phyloP scores from a whole-genome alignment of 805 yeast genomes.

The Nakazawaea sp. region DNA sequence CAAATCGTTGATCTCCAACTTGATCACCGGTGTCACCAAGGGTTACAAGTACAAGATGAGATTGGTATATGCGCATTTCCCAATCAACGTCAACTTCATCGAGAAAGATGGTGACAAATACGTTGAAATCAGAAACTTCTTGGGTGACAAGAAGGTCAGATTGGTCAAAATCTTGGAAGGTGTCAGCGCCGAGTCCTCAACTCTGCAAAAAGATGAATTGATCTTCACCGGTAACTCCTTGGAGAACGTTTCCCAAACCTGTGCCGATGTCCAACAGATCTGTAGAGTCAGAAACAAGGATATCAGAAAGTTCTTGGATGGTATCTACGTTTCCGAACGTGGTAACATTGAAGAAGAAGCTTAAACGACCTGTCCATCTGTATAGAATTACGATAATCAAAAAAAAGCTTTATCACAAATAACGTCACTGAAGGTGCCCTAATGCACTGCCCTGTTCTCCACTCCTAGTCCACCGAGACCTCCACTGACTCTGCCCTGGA shows the following conservation, averaged over 20 bases:
- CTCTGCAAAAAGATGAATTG: conserved; percentile 81
- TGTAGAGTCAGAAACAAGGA: conserved; percentile 96
- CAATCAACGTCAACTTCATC: conserved; percentile 84
- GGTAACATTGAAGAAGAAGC: conserved; percentile 65
- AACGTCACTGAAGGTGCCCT: too few relatives aligned
- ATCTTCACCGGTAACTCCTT: conserved; percentile 81
- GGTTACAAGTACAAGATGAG: conserved; percentile 97
- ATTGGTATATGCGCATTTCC: conserved; percentile 97
- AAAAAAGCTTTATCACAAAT: too few relatives aligned
- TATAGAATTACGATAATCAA: too few relatives aligned
- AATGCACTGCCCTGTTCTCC: too few relatives aligned
- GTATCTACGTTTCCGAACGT: conserved; percentile 92
- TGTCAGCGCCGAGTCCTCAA: conserved; percentile 69
- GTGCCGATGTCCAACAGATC: conserved; percentile 89
- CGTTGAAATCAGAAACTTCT: conserved; percentile 91
- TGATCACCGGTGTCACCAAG: conserved; percentile 91
- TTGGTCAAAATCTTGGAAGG: conserved; percentile 73
- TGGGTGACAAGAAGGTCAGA: conserved; percentile 93
- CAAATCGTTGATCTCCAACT: conserved; percentile 79
- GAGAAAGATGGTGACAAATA: conserved; percentile 60
- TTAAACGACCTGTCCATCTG: too few relatives aligned
- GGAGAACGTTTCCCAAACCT: conserved; percentile 88
- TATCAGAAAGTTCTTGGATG: conserved; percentile 97
- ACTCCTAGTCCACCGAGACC: too few relatives aligned
- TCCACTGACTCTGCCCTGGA: too few relatives aligned